Evolutionary conservation across 2,329 filamentous ascomycete species (phyloP).

Genomic region (Zymoseptoria ardabiliae): DNA sequence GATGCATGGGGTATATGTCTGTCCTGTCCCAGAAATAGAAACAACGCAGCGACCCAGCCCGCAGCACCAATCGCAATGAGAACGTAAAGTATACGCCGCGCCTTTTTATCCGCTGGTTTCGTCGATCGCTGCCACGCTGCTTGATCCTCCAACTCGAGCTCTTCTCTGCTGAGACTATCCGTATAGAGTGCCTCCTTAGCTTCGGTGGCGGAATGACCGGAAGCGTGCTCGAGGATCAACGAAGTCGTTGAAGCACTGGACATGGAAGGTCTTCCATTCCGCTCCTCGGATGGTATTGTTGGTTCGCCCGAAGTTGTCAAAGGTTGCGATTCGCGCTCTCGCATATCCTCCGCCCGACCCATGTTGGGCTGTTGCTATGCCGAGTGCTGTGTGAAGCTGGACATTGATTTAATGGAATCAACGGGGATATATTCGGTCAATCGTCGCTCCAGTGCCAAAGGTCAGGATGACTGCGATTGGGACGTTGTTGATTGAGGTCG

Average conservation of each 20-base stretch:
- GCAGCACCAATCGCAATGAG: constrained; percentile 54
- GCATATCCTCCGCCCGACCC: constrained; percentile 16
- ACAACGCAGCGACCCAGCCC: constrained; percentile 62
- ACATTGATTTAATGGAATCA: neutral
- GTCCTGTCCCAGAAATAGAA: constrained; percentile 58
- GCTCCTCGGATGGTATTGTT: constrained; percentile 25
- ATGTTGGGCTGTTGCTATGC: constrained; percentile 9
- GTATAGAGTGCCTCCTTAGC: constrained; percentile 41
- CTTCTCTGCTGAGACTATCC: constrained; percentile 28
- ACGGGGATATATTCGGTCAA: neutral
- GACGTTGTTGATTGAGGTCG: neutral
- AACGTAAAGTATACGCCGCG: constrained; percentile 57
- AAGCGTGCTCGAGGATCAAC: constrained; percentile 69
- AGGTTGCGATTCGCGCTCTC: constrained; percentile 41
- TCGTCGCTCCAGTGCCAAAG: neutral
- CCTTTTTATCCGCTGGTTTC: constrained; percentile 56
- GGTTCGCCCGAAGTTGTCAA: constrained; percentile 32
- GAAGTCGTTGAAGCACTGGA: constrained; percentile 81
- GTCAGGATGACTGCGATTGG: neutral
- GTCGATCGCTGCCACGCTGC: constrained; percentile 34
- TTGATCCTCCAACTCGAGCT: constrained; percentile 47
- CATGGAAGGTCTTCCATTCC: constrained; percentile 43
- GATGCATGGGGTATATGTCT: constrained; percentile 59
- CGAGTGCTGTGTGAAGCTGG: neutral
- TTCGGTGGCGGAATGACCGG: constrained; percentile 44